Percentiles rank a stretch among this genome's conserved stretches.
phyloP scores from a whole-genome alignment of 805 yeast genomes.

The Candida dajiaensis region DNA sequence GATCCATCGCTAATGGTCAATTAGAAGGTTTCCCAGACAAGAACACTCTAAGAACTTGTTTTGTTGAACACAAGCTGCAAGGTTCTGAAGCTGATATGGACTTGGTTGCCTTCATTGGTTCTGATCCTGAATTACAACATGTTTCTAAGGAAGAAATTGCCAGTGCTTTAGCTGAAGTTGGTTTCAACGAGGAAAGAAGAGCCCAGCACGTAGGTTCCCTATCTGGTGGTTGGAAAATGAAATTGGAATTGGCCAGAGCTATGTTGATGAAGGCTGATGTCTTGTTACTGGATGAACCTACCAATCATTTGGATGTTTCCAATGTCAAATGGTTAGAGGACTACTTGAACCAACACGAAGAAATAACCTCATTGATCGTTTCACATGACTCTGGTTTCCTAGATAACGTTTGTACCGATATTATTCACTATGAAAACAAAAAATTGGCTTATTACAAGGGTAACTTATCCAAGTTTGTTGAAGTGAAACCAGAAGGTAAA shows the following conservation, averaged over 20 bases:
- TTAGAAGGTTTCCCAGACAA: slow-evolving; percentile 96
- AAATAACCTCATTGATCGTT: slow-evolving; percentile 90
- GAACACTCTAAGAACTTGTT: slow-evolving; percentile 82
- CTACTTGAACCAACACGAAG: slow-evolving; percentile 72
- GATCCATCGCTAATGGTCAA: slow-evolving; percentile 94
- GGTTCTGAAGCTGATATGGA: slow-evolving; percentile 92
- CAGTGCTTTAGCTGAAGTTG: slow-evolving; percentile 73
- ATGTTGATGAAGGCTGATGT: slow-evolving; percentile 97
- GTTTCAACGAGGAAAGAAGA: slow-evolving; percentile 87
- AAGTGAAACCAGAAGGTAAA: slow-evolving; percentile 92
- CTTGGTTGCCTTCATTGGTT: slow-evolving; percentile 78
- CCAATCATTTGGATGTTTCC: slow-evolving; percentile 92
- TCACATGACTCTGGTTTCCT: slow-evolving; percentile 97
- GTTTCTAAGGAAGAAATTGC: slow-evolving; percentile 70
- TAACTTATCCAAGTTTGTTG: slow-evolving; percentile 86
- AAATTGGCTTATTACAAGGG: slow-evolving; percentile 95
- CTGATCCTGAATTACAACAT: slow-evolving; percentile 71
- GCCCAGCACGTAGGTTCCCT: slow-evolving; percentile 88
- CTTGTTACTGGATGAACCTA: slow-evolving; percentile 92
- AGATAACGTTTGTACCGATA: slow-evolving; percentile 94
- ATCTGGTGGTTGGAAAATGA: slow-evolving; percentile 99
- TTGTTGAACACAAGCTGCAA: slow-evolving; percentile 94
- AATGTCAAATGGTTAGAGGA: slow-evolving; percentile 94
- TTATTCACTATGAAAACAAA: slow-evolving; percentile 93
- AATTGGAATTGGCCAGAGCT: slow-evolving; percentile 96